Conservation (phyloP, 768 basidiomycete species). For the Suillus occidentalis region DNA sequence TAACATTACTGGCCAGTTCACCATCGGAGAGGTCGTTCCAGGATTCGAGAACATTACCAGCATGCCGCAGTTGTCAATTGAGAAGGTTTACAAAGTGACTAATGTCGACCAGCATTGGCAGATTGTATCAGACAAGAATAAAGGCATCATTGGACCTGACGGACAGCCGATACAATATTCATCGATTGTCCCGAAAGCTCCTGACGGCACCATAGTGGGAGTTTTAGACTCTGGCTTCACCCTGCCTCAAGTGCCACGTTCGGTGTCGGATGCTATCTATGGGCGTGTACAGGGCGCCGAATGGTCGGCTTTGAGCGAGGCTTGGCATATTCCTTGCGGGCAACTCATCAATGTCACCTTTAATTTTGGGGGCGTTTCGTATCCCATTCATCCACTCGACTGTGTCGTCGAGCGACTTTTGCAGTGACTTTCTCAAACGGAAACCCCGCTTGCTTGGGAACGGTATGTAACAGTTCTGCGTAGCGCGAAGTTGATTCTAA, state of each 20-base stretch:
- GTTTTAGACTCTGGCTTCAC: conserved; percentile 78
- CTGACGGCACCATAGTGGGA: conserved; percentile 61
- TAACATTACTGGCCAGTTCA: conserved; percentile 63
- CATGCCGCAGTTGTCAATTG: conserved; percentile 66
- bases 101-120: conserved; percentile 83
- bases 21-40: conserved; percentile 62
- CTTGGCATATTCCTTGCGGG: conserved; percentile 76
- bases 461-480: conserved; percentile 44
- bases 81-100: conserved; percentile 59
- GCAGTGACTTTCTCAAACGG: conserved; percentile 43
- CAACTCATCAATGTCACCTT: conserved; percentile 72
- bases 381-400: conserved; percentile 77
- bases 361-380: conserved; percentile 67
- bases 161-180: conserved; percentile 57
- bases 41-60: conserved; percentile 60
- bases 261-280: conserved; percentile 79
- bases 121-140: conserved; percentile 59
- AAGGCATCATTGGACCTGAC: conserved; percentile 76
- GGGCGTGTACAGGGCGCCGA: conserved; percentile 73
- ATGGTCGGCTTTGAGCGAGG: conserved; percentile 52
- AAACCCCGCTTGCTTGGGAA: conserved; percentile 60
- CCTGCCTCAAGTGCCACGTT: conserved; percentile 69
- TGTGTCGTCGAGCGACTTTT: conserved; percentile 61
- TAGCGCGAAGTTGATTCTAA: conserved; percentile 10
- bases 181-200: conserved; percentile 71